Evolutionary conservation across 306 rosid genomes (phyloP).

Genomic region (Cyclanthera cordifolia): DNA sequence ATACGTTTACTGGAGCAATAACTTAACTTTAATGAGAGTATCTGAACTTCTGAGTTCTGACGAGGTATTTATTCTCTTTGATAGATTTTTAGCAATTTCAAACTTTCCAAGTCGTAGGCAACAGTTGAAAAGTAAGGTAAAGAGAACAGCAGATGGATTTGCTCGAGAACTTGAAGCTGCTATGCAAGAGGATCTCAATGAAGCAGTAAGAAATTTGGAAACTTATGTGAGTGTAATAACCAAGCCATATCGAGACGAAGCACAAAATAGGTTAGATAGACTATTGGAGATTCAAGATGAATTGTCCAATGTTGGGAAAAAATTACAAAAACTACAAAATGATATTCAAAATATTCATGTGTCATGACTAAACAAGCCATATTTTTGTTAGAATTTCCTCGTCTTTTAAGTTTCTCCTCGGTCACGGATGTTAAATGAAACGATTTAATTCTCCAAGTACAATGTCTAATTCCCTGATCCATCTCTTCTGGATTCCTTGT

Average conservation of each 20-base stretch:
- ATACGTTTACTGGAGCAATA: background rate
- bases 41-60: background rate
- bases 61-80: constrained; percentile 5
- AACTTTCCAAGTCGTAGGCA: constrained; percentile 62
- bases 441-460: background rate
- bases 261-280: constrained; percentile 53
- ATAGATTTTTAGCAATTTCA: constrained; percentile 61
- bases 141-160: constrained; percentile 52
- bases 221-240: constrained; percentile 36
- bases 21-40: background rate
- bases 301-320: constrained; percentile 46
- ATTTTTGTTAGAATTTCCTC: background rate
- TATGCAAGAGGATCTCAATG: constrained; percentile 70
- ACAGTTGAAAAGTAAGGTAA: constrained; percentile 60
- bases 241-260: constrained; percentile 67
- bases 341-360: constrained; percentile 82
- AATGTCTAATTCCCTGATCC: background rate
- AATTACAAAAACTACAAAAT: constrained; percentile 46
- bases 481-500: constrained; percentile 6
- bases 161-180: constrained; percentile 72
- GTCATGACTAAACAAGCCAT: constrained; percentile 23
- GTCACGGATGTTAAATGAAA: background rate
- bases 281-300: constrained; percentile 51
- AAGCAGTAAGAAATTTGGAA: constrained; percentile 48
- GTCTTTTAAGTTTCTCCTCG: background rate